Percentiles rank a stretch among this genome's conserved stretches.
Evolutionary conservation across 2,329 filamentous ascomycete genomes (phyloP).

Genomic region (Neonectria ditissima): DNA sequence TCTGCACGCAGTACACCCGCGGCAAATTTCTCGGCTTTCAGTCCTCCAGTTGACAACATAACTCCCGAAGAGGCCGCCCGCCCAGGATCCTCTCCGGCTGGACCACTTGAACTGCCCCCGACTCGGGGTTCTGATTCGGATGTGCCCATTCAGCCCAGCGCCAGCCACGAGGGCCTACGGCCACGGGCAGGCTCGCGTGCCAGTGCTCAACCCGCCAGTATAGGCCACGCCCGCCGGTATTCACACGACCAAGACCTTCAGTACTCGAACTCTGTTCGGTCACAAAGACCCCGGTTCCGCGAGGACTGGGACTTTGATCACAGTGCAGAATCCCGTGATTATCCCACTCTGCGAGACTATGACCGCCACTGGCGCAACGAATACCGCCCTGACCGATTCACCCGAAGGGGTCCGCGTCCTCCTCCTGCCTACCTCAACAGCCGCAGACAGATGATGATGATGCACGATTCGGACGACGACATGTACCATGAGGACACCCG

Average conservation of each 20-base stretch:
- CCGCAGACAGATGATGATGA: constrained; percentile 26
- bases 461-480: constrained; percentile 44
- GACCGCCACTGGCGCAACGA: constrained; percentile 44
- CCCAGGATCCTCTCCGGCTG: constrained; percentile 30
- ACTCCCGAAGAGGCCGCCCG: constrained; percentile 27
- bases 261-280: constrained; percentile 36
- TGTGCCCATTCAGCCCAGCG: constrained; percentile 33
- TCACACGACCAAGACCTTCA: constrained; percentile 42
- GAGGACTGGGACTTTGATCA: constrained; percentile 43
- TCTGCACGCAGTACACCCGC: constrained; percentile 44
- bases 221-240: constrained; percentile 24
- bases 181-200: constrained; percentile 36
- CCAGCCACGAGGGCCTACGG: constrained; percentile 36
- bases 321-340: constrained; percentile 29
- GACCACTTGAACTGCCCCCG: constrained; percentile 22
- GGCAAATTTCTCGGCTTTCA: constrained; percentile 31
- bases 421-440: constrained; percentile 43
- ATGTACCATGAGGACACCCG: constrained; percentile 38
- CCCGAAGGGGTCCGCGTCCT: constrained; percentile 40
- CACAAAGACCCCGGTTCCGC: constrained; percentile 37
- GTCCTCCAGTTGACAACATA: constrained; percentile 26
- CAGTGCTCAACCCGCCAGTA: constrained; percentile 31
- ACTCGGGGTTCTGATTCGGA: constrained; percentile 35
- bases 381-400: constrained; percentile 38
- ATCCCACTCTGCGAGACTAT: constrained; percentile 38